Percentiles rank a stretch among this genome's conserved stretches.
These are phyloP conservation scores for Tillandsia fasciculata DNA, from an alignment of 176 grass and related monocot genomes.

Conservation along the genomic window DNA sequence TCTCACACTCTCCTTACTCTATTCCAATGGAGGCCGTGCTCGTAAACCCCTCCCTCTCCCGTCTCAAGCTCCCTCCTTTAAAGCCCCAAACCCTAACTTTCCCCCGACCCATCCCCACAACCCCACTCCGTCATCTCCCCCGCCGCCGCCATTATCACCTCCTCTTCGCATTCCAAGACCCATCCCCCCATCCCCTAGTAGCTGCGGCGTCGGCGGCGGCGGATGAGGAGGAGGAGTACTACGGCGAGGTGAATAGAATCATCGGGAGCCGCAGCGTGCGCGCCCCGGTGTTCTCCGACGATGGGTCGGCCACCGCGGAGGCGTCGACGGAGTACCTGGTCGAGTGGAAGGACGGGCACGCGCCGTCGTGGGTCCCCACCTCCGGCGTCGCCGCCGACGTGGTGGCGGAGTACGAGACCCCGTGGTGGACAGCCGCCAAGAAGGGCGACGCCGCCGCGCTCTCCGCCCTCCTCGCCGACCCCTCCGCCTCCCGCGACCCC, in stretches of 20 bases:
- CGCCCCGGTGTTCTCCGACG: constrained; percentile 47
- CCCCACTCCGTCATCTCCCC: constrained; percentile 12
- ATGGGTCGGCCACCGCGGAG: constrained; percentile 44
- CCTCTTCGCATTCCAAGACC: constrained; percentile 47
- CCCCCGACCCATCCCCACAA: background rate
- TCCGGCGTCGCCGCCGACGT: constrained; percentile 70
- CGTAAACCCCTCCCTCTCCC: constrained; percentile 73
- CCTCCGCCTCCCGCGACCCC: constrained; percentile 46
- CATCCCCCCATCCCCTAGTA: constrained; percentile 24
- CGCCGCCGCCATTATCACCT: constrained; percentile 15
- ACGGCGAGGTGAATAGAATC: constrained; percentile 75
- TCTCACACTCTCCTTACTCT: constrained; percentile 9
- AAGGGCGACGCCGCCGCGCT: constrained; percentile 50
- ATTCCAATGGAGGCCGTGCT: constrained; percentile 59
- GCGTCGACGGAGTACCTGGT: constrained; percentile 64
- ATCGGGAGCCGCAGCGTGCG: constrained; percentile 58
- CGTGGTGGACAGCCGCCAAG: constrained; percentile 80
- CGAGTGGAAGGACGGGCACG: constrained; percentile 85
- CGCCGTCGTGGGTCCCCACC: constrained; percentile 52
- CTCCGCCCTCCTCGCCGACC: constrained; percentile 42
- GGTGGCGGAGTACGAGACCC: constrained; percentile 70
- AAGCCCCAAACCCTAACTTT: constrained; percentile 7
- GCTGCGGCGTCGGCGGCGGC: background rate
- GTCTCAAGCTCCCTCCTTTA: constrained; percentile 32
- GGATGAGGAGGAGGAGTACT: constrained; percentile 41